A percentile compares a stretch with the other conserved stretches of the same genome.
Conservation (phyloP, 805 yeast genomes). For the Teunomyces funiuensis region DNA sequence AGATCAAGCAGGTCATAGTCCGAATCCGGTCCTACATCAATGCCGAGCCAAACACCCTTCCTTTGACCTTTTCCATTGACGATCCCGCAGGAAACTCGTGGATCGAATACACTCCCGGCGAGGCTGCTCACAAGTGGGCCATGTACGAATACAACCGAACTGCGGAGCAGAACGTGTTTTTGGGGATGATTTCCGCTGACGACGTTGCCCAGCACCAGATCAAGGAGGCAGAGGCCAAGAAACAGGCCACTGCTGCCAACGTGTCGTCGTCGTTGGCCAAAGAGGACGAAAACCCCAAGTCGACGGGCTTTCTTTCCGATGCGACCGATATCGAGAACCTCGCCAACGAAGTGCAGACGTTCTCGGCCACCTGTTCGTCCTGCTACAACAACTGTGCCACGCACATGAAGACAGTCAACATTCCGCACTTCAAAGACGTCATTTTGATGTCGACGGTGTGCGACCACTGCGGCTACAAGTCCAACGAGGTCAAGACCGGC, state of each 20-base stretch:
- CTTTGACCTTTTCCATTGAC: constrained; percentile 75
- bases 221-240: constrained; percentile 50
- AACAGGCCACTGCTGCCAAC: constrained; percentile 38
- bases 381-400: constrained; percentile 84
- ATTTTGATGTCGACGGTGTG: constrained; percentile 94
- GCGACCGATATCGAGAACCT: constrained; percentile 81
- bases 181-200: constrained; percentile 77
- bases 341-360: constrained; percentile 88
- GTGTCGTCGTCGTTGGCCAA: constrained; percentile 23
- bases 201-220: constrained; percentile 49
- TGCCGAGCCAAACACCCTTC: constrained; percentile 69
- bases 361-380: constrained; percentile 88
- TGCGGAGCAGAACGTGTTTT: constrained; percentile 80
- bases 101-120: constrained; percentile 87
- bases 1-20: constrained; percentile 67
- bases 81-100: constrained; percentile 98
- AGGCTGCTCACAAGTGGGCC: constrained; percentile 87
- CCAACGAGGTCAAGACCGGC: constrained; percentile 98
- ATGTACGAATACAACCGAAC: constrained; percentile 78
- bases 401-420: constrained; percentile 93
- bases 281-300: constrained; percentile 24
- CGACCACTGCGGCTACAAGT: constrained; percentile 89
- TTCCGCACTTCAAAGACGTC: constrained; percentile 98
- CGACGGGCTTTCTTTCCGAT: constrained; percentile 65
- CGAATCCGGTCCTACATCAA: constrained; percentile 59